Evolutionary conservation across 1,139 yeast species (phyloP), one percentile per base, ranked within the genome.

Genomic region (Saccharomyces hybrid): DNA sequence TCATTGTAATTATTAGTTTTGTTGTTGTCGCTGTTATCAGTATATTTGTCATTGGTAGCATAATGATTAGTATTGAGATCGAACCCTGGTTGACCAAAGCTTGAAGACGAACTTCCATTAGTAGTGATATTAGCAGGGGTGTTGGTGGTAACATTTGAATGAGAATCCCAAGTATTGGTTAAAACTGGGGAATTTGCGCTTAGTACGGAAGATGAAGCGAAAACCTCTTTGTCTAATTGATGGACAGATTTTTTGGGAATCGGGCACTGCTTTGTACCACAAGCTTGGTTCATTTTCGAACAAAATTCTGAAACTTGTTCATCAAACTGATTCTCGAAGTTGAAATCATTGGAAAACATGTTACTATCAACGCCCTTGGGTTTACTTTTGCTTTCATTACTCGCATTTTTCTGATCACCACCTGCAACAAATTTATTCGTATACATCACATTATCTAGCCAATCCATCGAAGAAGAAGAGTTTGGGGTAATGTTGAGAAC

Each of bases 251-350:
- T 54, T 65, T 80, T 79, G 7, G 96, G 96, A 7, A 84, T 70
- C 2, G 96, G 96, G 58, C 79, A 73, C 29, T 76, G 76, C 65
- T 77, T 83, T n/a, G 84, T 84, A 16, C 96, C 97, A 71, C 98
- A 91, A 0, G 91, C 97, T 67, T 83, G 79, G 59, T 81, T 80
- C 63, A 91, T 76, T 64, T 83, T 81, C 28, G 79, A 80, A 67
- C 98, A 91, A 66, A 91, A 91, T 51, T 84, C 84, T 44, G 71
- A 64, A 26, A 77, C 75, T 52, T 76, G 75, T 60, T 79, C 82
- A 63, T 77, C 77, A 61, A 75, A 78, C 54, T 74, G 72, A n/a
- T 73, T 76, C 50, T 73, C 70, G 55, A 73, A 73, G 55, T 71
- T 67, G 54, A 71, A 70, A 28, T 68, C 68, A 48, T 67, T 65